Base-by-base conservation (phyloP, 2,329 filamentous ascomycete species). In the Penicillium verrucosum region DNA sequence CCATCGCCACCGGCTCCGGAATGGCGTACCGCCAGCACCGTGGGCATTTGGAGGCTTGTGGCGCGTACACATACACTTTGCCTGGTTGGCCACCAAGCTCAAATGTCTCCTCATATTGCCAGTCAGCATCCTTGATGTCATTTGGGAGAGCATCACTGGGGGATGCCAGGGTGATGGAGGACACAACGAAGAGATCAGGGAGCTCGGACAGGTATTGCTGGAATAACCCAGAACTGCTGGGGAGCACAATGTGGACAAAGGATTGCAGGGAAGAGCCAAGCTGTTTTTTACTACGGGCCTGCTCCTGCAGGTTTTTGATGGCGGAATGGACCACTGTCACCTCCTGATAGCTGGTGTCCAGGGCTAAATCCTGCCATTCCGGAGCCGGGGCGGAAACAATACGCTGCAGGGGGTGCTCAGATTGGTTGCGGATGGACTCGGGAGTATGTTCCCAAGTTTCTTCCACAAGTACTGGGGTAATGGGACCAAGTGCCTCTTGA, bases 1-100 rank as follows among this genome's bases (percentile, higher is more conserved):
- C 81, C 46, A 75, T 75, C n/a, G 64, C 60, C 49, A 61, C 51
- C 4, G 64, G 42, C 43, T 71, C 64, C 21, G 82, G 78, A n/a
- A 89, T 86, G 25, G 89, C 81, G 72, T 90, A 96, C 60, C 89
- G 85, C 94, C 94, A 99, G 76, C 94, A 99, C 49, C 94, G 81
- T 0, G 84, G 81, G 71, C 94, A 99, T 73, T 97, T 99, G 45
- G 80, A 75, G 12, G 77, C 73, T 14, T 72, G 71, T 0, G 86
- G 81, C 10, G 81, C 71, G 60, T 79, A 78, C 21, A 79, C 72
- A 67, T 74, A 68, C 5, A 72, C 74, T 3, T 55, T 69, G 3
- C 73, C 75, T 51, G 65, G 67, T 6, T 61, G 57, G 16, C 70
- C 73, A 54, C 64, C 65, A 0, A 77, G 60, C 41, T 76, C 70